Conservation (phyloP, 169 alveolate genomes). For the Theileria annulata region DNA sequence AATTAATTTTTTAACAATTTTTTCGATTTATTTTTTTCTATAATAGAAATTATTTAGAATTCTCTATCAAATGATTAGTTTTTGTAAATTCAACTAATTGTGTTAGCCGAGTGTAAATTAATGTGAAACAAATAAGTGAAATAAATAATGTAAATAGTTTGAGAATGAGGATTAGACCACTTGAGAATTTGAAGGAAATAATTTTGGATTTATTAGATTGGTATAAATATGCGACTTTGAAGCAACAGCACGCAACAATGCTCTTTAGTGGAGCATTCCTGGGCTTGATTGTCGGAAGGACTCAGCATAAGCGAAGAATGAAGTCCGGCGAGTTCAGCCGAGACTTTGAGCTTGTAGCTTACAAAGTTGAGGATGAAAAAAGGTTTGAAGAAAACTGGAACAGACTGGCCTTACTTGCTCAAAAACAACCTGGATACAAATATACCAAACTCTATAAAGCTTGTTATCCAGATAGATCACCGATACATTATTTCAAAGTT, state of each 20-base stretch:
- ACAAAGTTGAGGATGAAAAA: constrained; percentile 49
- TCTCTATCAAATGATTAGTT: no score
- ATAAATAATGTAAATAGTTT: background rate
- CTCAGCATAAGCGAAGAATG: constrained; percentile 40
- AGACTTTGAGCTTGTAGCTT: constrained; percentile 69
- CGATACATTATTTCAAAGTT: constrained; percentile 70
- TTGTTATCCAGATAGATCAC: constrained; percentile 56
- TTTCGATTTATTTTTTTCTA: no score
- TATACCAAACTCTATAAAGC: constrained; percentile 74
- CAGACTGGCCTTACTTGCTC: constrained; percentile 56
- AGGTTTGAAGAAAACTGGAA: constrained; percentile 70
- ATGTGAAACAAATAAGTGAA: background rate
- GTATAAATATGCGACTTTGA: constrained; percentile 69
- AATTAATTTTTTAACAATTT: no score
- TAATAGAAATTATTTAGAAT: background rate
- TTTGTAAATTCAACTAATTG: no score
- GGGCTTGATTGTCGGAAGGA: constrained; percentile 70
- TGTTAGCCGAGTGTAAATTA: no score
- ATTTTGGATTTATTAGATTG: constrained; percentile 53
- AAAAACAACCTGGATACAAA: constrained; percentile 71
- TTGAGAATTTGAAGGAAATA: constrained; percentile 40
- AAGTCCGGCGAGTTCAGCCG: constrained; percentile 74
- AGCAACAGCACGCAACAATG: constrained; percentile 75
- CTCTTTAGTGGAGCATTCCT: constrained; percentile 66
- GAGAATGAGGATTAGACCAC: constrained; percentile 1